Evolutionary conservation across 306 rosid species (phyloP).

Genomic region (Medicago arabica): DNA sequence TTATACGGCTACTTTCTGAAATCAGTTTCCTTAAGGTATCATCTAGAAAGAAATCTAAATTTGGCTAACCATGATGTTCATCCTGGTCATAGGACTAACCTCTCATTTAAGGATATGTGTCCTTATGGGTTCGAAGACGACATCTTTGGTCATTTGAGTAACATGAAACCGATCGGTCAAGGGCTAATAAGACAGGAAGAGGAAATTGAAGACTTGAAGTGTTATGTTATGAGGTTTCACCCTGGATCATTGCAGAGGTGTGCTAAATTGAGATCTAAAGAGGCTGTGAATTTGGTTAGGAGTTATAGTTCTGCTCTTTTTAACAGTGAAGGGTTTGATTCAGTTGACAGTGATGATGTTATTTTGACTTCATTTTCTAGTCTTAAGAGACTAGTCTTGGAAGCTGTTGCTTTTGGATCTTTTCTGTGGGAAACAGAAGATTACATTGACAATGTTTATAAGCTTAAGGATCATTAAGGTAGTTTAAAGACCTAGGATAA

Average conservation of each 20-base stretch:
- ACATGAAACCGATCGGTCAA: conserved; percentile 47
- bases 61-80: conserved; percentile 56
- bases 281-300: conserved; percentile 72
- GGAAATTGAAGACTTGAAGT: conserved; percentile 58
- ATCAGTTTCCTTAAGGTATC: conserved; percentile 74
- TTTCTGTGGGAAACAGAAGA: conserved; percentile 97
- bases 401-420: conserved; percentile 96
- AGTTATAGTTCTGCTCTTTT: conserved; percentile 78
- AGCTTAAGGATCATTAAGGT: conserved; percentile 69
- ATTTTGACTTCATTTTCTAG: conserved; percentile 89
- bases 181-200: conserved; percentile 49
- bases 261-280: conserved; percentile 80
- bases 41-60: conserved; percentile 62
- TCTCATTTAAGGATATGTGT: conserved; percentile 50
- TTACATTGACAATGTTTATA: conserved; percentile 69
- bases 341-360: conserved; percentile 57
- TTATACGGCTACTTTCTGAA: conserved; percentile 90
- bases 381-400: conserved; percentile 87
- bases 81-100: conserved; percentile 49
- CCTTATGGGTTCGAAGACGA: conserved; percentile 54
- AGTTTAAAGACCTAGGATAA: conserved; percentile 20
- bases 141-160: conserved; percentile 51
- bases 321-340: conserved; percentile 54
- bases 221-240: conserved; percentile 70
- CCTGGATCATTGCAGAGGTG: conserved; percentile 79